phyloP scores from a whole-genome alignment of 2,329 filamentous ascomycete species.

The Raffaelea arxii region DNA sequence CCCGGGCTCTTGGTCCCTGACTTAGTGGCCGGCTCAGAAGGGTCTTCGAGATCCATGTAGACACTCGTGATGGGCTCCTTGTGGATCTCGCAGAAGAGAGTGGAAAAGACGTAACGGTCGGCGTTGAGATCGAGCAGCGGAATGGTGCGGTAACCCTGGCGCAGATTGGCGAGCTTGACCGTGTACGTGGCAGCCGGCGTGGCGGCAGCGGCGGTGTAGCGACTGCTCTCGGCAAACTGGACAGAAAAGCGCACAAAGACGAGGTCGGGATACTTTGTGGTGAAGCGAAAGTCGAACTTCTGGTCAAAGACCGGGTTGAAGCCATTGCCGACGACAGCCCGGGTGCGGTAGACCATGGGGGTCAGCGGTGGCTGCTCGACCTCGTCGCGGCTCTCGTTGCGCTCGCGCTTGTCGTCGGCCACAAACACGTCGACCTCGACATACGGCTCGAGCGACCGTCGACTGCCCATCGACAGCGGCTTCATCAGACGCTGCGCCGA shows the following conservation, averaged over 20 bases:
- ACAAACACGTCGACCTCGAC: slow-evolving; percentile 92
- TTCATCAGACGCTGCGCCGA: slow-evolving; percentile 93
- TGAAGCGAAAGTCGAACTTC: slow-evolving; percentile 68
- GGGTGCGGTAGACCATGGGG: slow-evolving; percentile 51
- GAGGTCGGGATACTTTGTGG: slow-evolving; percentile 88
- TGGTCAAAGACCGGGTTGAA: slow-evolving; percentile 88
- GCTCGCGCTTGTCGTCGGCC: slow-evolving; percentile 87
- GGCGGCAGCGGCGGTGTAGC: slow-evolving; percentile 55
- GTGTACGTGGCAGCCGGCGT: slow-evolving; percentile 73
- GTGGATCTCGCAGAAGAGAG: slow-evolving; percentile 81
- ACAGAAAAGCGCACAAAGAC: slow-evolving; percentile 92
- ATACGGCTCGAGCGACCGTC: slow-evolving; percentile 75
- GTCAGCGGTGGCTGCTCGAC: slow-evolving; percentile 25
- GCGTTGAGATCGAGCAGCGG: slow-evolving; percentile 82
- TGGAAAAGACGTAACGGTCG: slow-evolving; percentile 90
- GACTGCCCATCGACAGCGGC: slow-evolving; percentile 43
- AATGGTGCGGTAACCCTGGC: slow-evolving; percentile 86
- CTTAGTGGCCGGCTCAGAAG: slow-evolving; percentile 29
- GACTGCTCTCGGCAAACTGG: slow-evolving; percentile 73
- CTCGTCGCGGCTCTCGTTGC: slow-evolving; percentile 62
- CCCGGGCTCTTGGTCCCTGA: slow-evolving; percentile 31
- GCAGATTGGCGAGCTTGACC: slow-evolving; percentile 80
- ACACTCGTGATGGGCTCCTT: slow-evolving; percentile 49
- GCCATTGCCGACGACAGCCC: slow-evolving; percentile 75
- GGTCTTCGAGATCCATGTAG: slow-evolving; percentile 39